Percentiles rank a stretch among this genome's conserved stretches.
These are phyloP conservation scores for Laetiporus sulphureus DNA, from an alignment of 1,284 basidiomycete species.

Conservation along the genomic window DNA sequence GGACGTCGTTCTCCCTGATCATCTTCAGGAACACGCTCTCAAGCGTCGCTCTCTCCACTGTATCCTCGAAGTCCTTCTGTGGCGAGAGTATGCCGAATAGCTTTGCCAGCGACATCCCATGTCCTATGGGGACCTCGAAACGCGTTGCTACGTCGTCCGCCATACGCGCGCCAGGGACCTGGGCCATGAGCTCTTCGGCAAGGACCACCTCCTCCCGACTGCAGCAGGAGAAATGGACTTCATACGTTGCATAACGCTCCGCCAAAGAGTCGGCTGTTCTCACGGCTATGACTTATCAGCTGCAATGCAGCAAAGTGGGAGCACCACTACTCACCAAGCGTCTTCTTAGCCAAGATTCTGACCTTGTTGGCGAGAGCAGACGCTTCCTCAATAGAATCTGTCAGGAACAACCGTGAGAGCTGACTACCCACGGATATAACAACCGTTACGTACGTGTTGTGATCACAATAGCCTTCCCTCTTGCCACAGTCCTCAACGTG, in stretches of 20 bases:
- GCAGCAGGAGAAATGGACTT: slow-evolving; percentile 70
- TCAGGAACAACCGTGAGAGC: no score
- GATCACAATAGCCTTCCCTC: slow-evolving; percentile 61
- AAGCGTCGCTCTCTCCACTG: slow-evolving; percentile 60
- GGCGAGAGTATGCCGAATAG: slow-evolving; percentile 50
- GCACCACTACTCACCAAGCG: slow-evolving; percentile 48
- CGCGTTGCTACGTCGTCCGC: slow-evolving; percentile 74
- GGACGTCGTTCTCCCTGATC: slow-evolving; percentile 56
- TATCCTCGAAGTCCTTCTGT: slow-evolving; percentile 55
- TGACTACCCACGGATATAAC: neutral
- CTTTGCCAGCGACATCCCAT: slow-evolving; percentile 40
- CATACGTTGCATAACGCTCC: slow-evolving; percentile 64
- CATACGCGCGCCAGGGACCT: slow-evolving; percentile 56
- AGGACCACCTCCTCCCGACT: slow-evolving; percentile 50
- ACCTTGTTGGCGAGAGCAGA: slow-evolving; percentile 70
- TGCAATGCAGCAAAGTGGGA: slow-evolving; percentile 1
- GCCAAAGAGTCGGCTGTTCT: slow-evolving; percentile 63
- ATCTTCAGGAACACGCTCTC: slow-evolving; percentile 74
- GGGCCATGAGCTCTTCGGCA: slow-evolving; percentile 55
- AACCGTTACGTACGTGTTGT: slow-evolving; percentile 54
- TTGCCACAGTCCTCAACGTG: slow-evolving; percentile 57
- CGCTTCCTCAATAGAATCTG: slow-evolving; percentile 82
- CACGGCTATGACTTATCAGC: slow-evolving; percentile 36
- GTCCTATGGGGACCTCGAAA: slow-evolving; percentile 63
- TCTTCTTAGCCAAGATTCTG: slow-evolving; percentile 61